A percentile compares a stretch with the other conserved stretches of the same genome.
These are phyloP conservation scores for Sequoia sempervirens DNA, from an alignment of 75 land plant species.

Conservation along the genomic window DNA sequence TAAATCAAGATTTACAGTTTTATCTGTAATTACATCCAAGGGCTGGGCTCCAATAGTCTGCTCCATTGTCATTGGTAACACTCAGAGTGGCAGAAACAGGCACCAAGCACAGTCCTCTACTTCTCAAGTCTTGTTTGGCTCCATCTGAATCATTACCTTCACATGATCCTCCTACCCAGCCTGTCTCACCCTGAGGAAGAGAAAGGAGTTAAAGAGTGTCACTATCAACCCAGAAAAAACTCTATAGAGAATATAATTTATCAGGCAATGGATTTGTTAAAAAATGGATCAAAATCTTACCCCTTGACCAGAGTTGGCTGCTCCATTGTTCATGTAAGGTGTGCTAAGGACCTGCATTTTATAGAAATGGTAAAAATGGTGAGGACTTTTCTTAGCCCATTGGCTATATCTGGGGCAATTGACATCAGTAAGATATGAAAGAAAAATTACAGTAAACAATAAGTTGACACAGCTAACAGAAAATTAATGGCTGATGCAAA, in stretches of 20 bases:
- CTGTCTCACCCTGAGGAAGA: neutral
- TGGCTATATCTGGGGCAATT: too few species aligned
- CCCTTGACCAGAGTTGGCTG: conserved; percentile 1
- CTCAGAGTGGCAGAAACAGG: conserved; percentile 53
- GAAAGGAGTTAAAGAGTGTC: neutral
- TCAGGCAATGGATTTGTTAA: neutral
- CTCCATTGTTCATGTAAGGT: conserved; percentile 8
- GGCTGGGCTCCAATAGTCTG: conserved; percentile 50
- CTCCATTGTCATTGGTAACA: conserved; percentile 55
- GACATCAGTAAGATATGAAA: too few species aligned
- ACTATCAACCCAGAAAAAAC: neutral
- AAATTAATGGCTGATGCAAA: too few species aligned
- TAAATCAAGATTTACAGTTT: neutral
- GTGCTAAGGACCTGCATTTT: conserved; percentile 8
- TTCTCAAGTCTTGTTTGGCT: conserved; percentile 45
- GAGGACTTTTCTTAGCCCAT: neutral
- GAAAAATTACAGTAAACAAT: too few species aligned
- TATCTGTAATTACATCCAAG: conserved; percentile 9
- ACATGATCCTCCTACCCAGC: neutral
- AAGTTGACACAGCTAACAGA: too few species aligned
- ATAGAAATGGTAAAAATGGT: neutral
- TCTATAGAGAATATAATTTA: neutral
- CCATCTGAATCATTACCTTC: conserved; percentile 16
- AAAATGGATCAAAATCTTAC: neutral
- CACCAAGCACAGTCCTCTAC: conserved; percentile 64